Conservation (phyloP, 306 rosid genomes). For the Dicorynia guianensis region DNA sequence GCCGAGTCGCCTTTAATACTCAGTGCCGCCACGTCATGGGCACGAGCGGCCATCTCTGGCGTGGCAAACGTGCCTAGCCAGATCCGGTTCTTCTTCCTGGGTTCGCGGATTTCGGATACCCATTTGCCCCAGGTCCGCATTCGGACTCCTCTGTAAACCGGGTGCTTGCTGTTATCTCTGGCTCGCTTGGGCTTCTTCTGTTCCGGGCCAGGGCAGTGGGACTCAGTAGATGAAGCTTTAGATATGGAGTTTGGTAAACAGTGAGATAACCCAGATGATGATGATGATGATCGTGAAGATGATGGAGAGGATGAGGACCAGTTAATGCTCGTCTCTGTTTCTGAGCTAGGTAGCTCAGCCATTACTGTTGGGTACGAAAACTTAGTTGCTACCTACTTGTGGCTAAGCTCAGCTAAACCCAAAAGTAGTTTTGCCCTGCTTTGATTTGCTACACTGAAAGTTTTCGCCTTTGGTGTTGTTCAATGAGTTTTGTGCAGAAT, state of each 20-base stretch:
- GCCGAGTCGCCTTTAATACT: conserved; percentile 86
- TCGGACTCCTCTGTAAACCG: conserved; percentile 91
- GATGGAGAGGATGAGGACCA: conserved; percentile 35
- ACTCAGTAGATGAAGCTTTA: background rate
- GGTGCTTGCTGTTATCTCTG: conserved; percentile 66
- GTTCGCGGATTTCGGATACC: conserved; percentile 99
- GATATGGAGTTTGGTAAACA: background rate
- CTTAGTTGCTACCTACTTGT: background rate
- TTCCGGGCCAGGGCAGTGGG: conserved; percentile 33
- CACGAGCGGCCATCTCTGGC: conserved; percentile 97
- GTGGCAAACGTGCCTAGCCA: conserved; percentile 98
- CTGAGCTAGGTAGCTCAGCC: conserved; percentile 55
- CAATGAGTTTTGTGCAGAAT: background rate
- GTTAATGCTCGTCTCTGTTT: conserved; percentile 41
- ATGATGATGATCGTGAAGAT: conserved; percentile 11
- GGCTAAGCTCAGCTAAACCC: background rate
- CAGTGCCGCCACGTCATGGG: conserved; percentile 94
- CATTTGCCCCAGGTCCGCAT: conserved; percentile 98
- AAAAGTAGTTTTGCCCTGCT: background rate
- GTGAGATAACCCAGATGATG: conserved; percentile 38
- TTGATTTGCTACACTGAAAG: background rate
- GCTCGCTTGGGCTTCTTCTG: conserved; percentile 52
- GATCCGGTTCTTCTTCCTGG: conserved; percentile 94
- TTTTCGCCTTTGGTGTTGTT: background rate
- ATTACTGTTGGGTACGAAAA: conserved; percentile 22